Conservation (phyloP, 129 eudicot genomes). For the Saussurea involucrata region DNA sequence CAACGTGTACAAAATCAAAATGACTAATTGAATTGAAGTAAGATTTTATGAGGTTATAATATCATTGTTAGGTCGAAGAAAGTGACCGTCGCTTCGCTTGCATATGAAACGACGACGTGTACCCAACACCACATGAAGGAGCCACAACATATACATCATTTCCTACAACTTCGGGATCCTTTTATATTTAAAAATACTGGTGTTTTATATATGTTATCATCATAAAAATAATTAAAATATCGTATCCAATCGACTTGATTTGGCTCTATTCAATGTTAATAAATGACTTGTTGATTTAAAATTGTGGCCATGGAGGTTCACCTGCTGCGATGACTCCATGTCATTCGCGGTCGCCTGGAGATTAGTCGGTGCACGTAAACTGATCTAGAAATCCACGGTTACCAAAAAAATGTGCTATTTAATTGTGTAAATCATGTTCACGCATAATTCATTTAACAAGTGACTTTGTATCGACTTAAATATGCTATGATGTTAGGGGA, state of each 20-base stretch:
- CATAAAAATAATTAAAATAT: background rate
- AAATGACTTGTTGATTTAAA: background rate
- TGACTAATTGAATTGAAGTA: background rate
- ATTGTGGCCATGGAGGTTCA: too few species aligned
- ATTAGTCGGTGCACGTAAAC: too few species aligned
- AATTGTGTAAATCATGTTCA: background rate
- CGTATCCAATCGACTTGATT: background rate
- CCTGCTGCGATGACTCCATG: too few species aligned
- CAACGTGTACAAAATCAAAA: constrained; percentile 22
- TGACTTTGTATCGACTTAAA: background rate
- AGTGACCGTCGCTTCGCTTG: background rate
- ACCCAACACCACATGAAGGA: constrained; percentile 9
- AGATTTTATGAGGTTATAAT: constrained; percentile 1
- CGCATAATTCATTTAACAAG: background rate
- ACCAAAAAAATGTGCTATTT: background rate
- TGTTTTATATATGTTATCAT: background rate
- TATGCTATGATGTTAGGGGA: background rate
- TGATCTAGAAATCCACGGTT: too few species aligned
- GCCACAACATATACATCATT: background rate
- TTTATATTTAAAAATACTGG: background rate
- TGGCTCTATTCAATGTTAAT: background rate
- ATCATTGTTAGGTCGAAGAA: constrained; percentile 21
- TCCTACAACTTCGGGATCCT: background rate
- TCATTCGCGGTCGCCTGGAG: too few species aligned
- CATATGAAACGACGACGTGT: constrained; percentile 10